Base-by-base conservation (phyloP, 2,329 filamentous ascomycete genomes). In the Rhytidhysteron rufulum region DNA sequence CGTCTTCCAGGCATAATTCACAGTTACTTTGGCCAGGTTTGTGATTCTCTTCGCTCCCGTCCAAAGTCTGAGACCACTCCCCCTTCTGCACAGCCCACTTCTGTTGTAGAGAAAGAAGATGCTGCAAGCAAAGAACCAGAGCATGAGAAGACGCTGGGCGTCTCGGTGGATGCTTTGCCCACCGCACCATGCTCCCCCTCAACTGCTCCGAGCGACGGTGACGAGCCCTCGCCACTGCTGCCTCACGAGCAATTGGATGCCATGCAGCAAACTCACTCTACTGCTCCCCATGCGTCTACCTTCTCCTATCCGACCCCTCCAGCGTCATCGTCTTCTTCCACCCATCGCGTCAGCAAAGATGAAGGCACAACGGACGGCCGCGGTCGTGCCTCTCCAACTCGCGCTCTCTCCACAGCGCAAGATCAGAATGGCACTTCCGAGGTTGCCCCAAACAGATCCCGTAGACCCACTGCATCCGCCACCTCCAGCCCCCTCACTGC, bases 1-100 rank as follows among this genome's bases (percentile, higher is more conserved):
- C 86, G 93, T 71, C 77, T 95, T 64, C 93, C 93, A 54, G 88
- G 89, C 66, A 95, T 97, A 74, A 85, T 93, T 79, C 80, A 83
- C 68, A 94, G 85, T 77, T 96, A 93, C 78, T 95, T 97, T 79
- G 86, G 85, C 75, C 93, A 98, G 91, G 93, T 98, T 95, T 84
- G 93, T 96, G 79, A 80, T 51, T 66, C 64, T 58, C 77, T 81
- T 79, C 62, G 66, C 52, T 57, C 60, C 50, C 57, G 60, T 50
- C 59, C 62, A 55, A 66, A 64, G 55, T 65, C 62, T 52, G 50
- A 55, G 53, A 54, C 55, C 44, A 60, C 57, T 54, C 54, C 58
- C 52, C 57, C 58, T 60, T 63, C 65, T 58, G 59, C 59, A 55
- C 50, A 51, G 44, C 48, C 49, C 45, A 45, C 58, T 54, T 55